Evolutionary conservation across 306 rosid genomes (phyloP), one percentile per base, ranked within the genome.

Genomic region (Myrica gale): DNA sequence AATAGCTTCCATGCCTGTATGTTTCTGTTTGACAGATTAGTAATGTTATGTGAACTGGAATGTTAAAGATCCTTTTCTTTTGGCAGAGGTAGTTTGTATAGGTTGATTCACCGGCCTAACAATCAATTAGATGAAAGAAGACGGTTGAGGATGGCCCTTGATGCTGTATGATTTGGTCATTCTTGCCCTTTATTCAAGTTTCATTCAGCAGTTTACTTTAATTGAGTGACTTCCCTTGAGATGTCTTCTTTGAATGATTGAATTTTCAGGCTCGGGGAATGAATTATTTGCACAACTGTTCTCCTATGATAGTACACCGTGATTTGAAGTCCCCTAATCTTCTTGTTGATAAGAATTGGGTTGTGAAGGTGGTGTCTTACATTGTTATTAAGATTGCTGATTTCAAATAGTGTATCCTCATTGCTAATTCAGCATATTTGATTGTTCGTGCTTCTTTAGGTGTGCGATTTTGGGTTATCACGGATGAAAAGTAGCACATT

Each of bases 281-380:
- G 98, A 93, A 91, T 79, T 93, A 93, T 81, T 86, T 93, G 91
- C 98, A 91, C 83, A 93, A 76, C 76, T 87, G 93, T 86, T 76
- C 85, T 51, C 98, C 98, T 4, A 84, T 87, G 56, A 81, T 93
- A 73, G 98, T 93, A 51, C 98, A 93, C 74, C 97, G 96, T 69
- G 98, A 93, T 82, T 84, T 93, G 93, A 93, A 93, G 87, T 91
- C 98, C 58, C 98, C 97, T 51, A 93, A 93, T 86, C 97, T 91
- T 80, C 96, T 93, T 21, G 98, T 93, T 54, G 98, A 93, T 78
- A 89, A 81, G 81, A 89, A 93, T 72, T 91, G 97, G 98, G 92
- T 91, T 9, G 87, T 93, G 60, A 93, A 91, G 97, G 98, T 93
- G 65, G 76, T 60, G 44, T 69, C 52, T 62, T 58, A 60, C 72